Evolutionary conservation across 352 stramenopile genomes (phyloP), one percentile per base, ranked within the genome.

Genomic region (Halophytophthora batemanensis): DNA sequence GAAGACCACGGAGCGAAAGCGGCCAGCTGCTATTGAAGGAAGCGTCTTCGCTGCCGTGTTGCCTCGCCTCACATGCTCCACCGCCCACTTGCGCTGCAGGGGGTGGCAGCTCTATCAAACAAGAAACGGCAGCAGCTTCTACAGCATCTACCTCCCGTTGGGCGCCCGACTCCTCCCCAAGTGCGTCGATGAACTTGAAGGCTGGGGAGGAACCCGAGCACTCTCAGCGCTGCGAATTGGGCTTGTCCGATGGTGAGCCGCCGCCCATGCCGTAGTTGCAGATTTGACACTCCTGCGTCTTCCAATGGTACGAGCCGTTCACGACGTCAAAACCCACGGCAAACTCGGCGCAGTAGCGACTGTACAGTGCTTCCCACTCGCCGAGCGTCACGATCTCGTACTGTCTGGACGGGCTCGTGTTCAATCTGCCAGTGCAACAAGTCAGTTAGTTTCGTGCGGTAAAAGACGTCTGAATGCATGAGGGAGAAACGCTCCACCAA

Each of bases 321-420:
- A 82, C 61, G 10, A 95, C 71, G 37, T 90, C 80, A 45, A 95
- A 95, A 1, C 85, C 82, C 2, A 95, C 77, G 5, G 80, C 69
- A 42, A 87, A 91, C 56, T 95, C 85, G 37, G 78, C 77, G 38
- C 78, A 92, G 58, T 90, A 90, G 2, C 71, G 64, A 34, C 86
- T 60, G 40, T 86, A 86, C n/a, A 95, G 56, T 25, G 80, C 77
- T 55, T 95, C 82, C 82, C 82, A 95, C 47, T 95, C 85, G 42
- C 49, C 63, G 25, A 71, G 69, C 7, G 85, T 92, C 44, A 95
- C 82, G 45, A 95, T 93, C 58, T 95, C 85, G 56, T 95, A 95
- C 59, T 91, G 78, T 19, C 69, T 82, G 7, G 81, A 71, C 17
- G 67, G 55, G 23, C 62, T 75, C 1, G 76, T 66, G 1, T 71